A percentile compares a stretch with the other conserved stretches of the same genome.
Conservation (phyloP, 352 stramenopile genomes). For the Phytophthora podocarpi region DNA sequence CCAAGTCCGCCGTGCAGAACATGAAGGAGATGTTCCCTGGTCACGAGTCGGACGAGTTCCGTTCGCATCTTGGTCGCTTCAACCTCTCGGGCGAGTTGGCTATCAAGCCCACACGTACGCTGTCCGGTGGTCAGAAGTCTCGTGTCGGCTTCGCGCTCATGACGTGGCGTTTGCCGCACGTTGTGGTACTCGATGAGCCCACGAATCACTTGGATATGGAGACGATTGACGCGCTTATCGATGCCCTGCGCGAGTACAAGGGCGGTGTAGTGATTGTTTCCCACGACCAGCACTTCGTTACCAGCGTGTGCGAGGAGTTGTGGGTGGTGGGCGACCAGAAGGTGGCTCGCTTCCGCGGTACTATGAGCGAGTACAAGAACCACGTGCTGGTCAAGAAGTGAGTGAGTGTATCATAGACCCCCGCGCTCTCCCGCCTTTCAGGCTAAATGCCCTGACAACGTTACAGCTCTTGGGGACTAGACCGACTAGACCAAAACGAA, state of each 20-base stretch:
- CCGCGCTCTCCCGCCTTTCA: too few species aligned
- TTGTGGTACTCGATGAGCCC: slow-evolving; percentile 97
- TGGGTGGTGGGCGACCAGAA: slow-evolving; percentile 90
- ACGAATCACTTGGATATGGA: slow-evolving; percentile 97
- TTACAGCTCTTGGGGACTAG: slow-evolving; percentile 16
- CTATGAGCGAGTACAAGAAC: slow-evolving; percentile 87
- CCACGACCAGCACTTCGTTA: slow-evolving; percentile 98
- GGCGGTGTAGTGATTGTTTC: slow-evolving; percentile 97
- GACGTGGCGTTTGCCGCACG: slow-evolving; percentile 94
- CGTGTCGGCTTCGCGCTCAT: slow-evolving; percentile 94
- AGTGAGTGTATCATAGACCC: slow-evolving; percentile 33
- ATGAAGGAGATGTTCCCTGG: slow-evolving; percentile 91
- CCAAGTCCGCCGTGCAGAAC: slow-evolving; percentile 90
- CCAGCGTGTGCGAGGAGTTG: slow-evolving; percentile 93
- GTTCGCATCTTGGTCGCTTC: slow-evolving; percentile 95
- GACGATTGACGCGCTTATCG: slow-evolving; percentile 93
- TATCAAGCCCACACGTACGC: slow-evolving; percentile 93
- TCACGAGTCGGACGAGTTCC: slow-evolving; percentile 89
- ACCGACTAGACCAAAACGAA: slow-evolving; percentile 12
- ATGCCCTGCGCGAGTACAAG: slow-evolving; percentile 95
- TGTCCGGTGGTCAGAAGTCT: slow-evolving; percentile 97
- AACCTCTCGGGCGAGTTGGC: slow-evolving; percentile 96
- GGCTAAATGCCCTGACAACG: too few species aligned
- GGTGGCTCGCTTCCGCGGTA: slow-evolving; percentile 74
- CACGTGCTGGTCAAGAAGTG: slow-evolving; percentile 66